Evolutionary conservation across 78 protist genomes (phyloP).

Genomic region (Speleostelium caveatum): DNA sequence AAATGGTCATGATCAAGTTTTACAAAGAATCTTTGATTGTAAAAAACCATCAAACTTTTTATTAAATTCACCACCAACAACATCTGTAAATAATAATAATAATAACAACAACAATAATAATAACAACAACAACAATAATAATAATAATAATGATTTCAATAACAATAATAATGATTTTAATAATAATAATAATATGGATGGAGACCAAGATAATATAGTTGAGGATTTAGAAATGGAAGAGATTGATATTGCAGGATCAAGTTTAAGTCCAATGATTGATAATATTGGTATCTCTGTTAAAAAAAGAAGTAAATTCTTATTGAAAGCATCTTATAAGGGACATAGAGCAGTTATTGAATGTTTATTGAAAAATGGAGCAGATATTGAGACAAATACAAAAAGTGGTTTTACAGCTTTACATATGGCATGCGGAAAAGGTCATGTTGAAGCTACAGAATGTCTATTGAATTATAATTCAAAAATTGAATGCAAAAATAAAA

Average conservation of each 20-base stretch:
- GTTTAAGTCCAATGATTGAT: constrained; percentile 45
- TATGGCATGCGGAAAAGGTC: constrained; percentile 81
- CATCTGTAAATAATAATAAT: neutral
- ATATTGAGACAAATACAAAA: constrained; percentile 58
- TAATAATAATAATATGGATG: constrained; percentile 4
- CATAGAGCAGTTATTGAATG: constrained; percentile 61
- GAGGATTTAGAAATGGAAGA: constrained; percentile 61
- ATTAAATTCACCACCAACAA: neutral
- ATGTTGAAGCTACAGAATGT: constrained; percentile 60
- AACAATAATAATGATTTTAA: neutral
- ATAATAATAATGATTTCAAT: neutral
- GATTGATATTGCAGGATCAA: constrained; percentile 32
- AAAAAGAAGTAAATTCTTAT: constrained; percentile 59
- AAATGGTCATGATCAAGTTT: constrained; percentile 71
- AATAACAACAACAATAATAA: neutral
- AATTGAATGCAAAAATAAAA: constrained; percentile 65
- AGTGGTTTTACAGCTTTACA: constrained; percentile 74
- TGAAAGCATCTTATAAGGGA: constrained; percentile 77
- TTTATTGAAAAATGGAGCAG: constrained; percentile 59
- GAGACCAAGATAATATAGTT: constrained; percentile 32
- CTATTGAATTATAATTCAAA: constrained; percentile 39
- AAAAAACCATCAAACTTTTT: constrained; percentile 8
- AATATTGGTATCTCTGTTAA: constrained; percentile 16
- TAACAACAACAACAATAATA: neutral
- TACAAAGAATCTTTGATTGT: constrained; percentile 42